Conservation (phyloP, 257 asterid species). For the Petunia axillaris region DNA sequence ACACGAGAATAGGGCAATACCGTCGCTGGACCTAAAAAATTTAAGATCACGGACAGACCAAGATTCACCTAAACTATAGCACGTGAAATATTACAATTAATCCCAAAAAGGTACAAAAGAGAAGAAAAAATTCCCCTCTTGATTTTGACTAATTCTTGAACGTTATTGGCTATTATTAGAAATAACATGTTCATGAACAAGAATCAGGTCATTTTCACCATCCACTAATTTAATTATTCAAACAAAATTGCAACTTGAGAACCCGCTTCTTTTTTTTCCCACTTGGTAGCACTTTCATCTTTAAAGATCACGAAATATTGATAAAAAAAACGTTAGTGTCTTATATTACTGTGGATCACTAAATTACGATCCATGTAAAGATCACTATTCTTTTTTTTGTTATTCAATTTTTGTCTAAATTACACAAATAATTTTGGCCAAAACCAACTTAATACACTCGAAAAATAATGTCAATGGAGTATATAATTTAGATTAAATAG, state of each 20-base stretch:
- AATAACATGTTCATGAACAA: not conserved
- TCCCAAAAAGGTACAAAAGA: not conserved
- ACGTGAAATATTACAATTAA: slow-evolving; percentile 25
- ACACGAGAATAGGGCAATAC: no score
- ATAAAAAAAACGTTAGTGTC: no score
- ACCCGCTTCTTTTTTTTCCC: not conserved
- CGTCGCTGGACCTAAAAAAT: not conserved
- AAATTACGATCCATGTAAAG: no score
- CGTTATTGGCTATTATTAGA: not conserved
- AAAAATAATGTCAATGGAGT: no score
- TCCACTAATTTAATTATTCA: slow-evolving; percentile 6
- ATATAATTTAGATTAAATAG: no score
- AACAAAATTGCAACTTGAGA: not conserved
- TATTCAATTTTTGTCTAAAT: no score
- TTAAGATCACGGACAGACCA: slow-evolving; percentile 27
- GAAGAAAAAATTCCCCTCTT: not conserved
- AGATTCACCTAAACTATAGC: slow-evolving; percentile 26
- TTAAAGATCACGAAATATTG: no score
- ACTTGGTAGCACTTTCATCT: no score
- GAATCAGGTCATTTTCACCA: not conserved
- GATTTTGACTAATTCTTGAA: slow-evolving; percentile 29
- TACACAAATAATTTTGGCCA: no score
- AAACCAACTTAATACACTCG: no score
- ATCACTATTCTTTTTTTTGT: no score
- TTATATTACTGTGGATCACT: no score